phyloP scores from a whole-genome alignment of 2,329 filamentous ascomycete genomes.

The Monosporascus sp. region DNA sequence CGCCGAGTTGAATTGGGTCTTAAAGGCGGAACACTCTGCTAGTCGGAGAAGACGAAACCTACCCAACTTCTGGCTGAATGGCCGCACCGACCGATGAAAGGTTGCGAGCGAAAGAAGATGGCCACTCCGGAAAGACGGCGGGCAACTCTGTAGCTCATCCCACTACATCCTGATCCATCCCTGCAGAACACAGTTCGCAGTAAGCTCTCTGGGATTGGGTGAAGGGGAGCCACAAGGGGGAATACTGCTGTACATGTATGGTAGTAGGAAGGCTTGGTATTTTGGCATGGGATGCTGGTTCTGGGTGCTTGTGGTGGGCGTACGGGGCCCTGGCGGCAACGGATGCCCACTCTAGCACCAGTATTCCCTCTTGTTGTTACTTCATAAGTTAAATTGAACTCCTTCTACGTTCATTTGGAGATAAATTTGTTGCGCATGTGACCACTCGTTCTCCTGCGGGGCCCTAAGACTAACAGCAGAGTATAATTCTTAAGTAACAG shows the following conservation, averaged over 20 bases:
- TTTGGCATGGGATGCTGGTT: constrained; percentile 22
- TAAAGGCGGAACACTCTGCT: constrained; percentile 1
- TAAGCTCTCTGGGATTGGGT: constrained; percentile 7
- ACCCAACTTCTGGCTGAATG: not conserved
- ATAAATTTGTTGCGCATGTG: too few species aligned
- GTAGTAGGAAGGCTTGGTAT: constrained; percentile 3
- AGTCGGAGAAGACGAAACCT: not conserved
- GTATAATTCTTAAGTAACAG: too few species aligned
- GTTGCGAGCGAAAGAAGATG: not conserved
- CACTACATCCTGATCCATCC: constrained; percentile 21
- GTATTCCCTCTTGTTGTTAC: too few species aligned
- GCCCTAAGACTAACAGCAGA: too few species aligned
- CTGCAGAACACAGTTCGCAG: constrained; percentile 8
- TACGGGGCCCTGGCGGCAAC: not conserved
- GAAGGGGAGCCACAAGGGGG: constrained; percentile 15
- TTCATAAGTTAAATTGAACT: too few species aligned
- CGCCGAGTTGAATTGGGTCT: constrained; percentile 15
- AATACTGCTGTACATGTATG: constrained; percentile 11
- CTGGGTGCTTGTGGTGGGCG: not conserved
- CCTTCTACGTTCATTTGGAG: not conserved
- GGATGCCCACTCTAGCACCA: too few species aligned
- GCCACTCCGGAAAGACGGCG: constrained; percentile 1
- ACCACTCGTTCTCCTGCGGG: too few species aligned
- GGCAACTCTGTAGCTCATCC: constrained; percentile 21
- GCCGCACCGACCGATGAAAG: not conserved